Base-by-base conservation (phyloP, 768 basidiomycete genomes). In the Trametes cingulata region DNA sequence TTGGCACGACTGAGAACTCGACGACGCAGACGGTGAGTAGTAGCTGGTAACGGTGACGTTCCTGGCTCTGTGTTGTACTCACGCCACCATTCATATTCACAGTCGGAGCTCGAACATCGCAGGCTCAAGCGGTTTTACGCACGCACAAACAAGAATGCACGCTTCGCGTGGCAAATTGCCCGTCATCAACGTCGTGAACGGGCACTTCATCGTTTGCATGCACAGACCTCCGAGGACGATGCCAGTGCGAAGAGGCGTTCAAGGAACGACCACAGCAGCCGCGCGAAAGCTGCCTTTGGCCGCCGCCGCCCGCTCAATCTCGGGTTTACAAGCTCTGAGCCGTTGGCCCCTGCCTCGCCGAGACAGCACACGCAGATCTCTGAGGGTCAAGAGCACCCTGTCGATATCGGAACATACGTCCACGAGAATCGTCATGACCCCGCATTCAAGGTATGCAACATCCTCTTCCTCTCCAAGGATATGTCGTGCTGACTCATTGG, bases 111-210 rank as follows among this genome's bases (percentile, higher is more conserved):
- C 22, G 52, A 59, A 41, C 62, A 66, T 52, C 46, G 58, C 14
- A 29, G 36, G 20, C 19, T 58, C 29, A 66, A 66, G 49, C 33
- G 27, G 4, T 35, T 54, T 17, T 57, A 52, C 20, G 37, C 10
- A 22, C 48, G 15, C 5, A 60, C 62, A 8, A 66, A 60, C 52
- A 58, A 59, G 58, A 57, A 64, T 3, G 29, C 48, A 2, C 8
- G 58, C 35, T 47, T 60, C 27, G 51, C 45, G 12, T 20, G 27
- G 22, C 62, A 60, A 39, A 39, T 63, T 14, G 47, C 56, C 13
- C 58, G 37, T 0, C 67, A 69, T 6, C 60, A 73, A 35, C 35
- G 55, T 1, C 48, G 68, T 33, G 55, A 69, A n/a, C n/a, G n/a
- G n/a, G 51, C 13, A 58, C 53, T 6, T 47, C 29, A 35, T 73